Evolutionary conservation across 139 green algal species (phyloP).

Genomic region (Edaphochlamys debaryana): DNA sequence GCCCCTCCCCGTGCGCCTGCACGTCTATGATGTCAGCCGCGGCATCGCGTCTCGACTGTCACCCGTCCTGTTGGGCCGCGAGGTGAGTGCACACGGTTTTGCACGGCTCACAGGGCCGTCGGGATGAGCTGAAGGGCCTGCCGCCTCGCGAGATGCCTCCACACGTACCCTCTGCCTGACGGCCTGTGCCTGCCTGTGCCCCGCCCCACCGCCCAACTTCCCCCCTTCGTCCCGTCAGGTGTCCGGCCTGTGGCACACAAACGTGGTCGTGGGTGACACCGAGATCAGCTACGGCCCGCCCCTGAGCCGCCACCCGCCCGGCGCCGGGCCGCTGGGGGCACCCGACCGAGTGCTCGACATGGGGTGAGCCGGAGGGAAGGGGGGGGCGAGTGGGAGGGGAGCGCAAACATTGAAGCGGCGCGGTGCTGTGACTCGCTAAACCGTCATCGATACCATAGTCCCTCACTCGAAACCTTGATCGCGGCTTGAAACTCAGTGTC

Average conservation of each 20-base stretch:
- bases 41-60: not conserved
- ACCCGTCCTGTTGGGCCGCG: conserved; percentile 8
- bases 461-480: not conserved
- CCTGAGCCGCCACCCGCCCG: conserved; percentile 1
- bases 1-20: not conserved
- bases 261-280: conserved; percentile 12
- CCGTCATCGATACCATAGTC: not conserved
- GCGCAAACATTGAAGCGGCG: too few relatives aligned
- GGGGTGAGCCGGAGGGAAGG: not conserved
- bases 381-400: not conserved
- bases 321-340: not conserved
- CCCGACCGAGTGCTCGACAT: not conserved
- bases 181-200: not conserved
- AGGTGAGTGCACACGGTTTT: not conserved
- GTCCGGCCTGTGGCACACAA: conserved; percentile 22
- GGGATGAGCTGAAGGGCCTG: not conserved
- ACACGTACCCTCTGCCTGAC: not conserved
- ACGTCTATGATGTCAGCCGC: conserved; percentile 25
- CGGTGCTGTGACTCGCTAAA: too few relatives aligned
- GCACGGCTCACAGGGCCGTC: not conserved
- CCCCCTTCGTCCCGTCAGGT: not conserved
- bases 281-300: conserved; percentile 19
- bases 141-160: not conserved
- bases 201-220: not conserved
- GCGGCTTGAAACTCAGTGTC: too few relatives aligned